Evolutionary conservation across 306 rosid species (phyloP), one percentile per base, ranked within the genome.

Genomic region (Purshia tridentata): DNA sequence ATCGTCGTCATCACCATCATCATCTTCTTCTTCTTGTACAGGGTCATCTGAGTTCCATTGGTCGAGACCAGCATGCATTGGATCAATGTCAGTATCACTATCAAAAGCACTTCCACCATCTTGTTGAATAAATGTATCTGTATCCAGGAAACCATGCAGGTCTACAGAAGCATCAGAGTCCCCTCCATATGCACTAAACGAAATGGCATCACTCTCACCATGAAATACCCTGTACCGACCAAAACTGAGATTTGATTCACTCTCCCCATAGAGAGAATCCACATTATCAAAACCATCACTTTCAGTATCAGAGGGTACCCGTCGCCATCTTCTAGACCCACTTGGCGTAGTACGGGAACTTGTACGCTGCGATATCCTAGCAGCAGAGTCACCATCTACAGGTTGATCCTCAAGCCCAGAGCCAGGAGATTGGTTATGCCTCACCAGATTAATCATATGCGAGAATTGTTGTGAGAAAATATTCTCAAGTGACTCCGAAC

Each of bases 71-170:
- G 96, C 97, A 83, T 77, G 92, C 99, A 95, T 92, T 23, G 99
- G 99, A 82, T 95, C 98, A 23, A 92, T 95, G 77, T 95, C 99
- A 65, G 88, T 84, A 68, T 95, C 99, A 59, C 88, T 87, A 46
- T 87, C 90, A 75, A 78, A 81, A 61, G 72, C 89, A 59, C 78
- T 81, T 74, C 77, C 89, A 66, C 66, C 89, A 67, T 75, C 82
- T 0, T 76, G 90, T 53, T 85, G 80, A 80, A 70, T 71, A 76
- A 81, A 82, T 65, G 75, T 81, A 73, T 84, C 90, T 51, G 80
- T 75, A 58, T 85, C 97, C 63, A 84, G 58, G 79, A 92, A 83
- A 84, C 98, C 90, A 46, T 72, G 88, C 77, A 87, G 84, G 72
- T 90, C 98, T 56, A 83, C 72, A 15, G 97, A 95, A 54, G 87